Evolutionary conservation across 306 rosid species (phyloP), one percentile per base, ranked within the genome.

Genomic region (Alnus glutinosa): DNA sequence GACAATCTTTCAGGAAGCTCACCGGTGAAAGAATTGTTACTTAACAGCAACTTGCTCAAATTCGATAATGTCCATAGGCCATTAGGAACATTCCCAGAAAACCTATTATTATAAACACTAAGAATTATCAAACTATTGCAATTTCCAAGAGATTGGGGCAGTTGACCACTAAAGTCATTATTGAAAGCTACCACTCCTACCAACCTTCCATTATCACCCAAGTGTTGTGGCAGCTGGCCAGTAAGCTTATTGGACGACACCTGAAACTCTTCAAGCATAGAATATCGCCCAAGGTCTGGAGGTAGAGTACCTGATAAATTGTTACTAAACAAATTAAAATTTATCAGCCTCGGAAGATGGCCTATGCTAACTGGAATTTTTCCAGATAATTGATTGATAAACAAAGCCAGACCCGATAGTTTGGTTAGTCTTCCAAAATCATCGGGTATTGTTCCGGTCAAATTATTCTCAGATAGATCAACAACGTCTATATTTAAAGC

Each of bases 101-200:
- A 73, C 48, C 55, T 74, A 67, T 93, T 93, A 0, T 51, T 71
- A 7, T 30, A 16, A 74, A 91, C 79, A 28, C 36, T 80, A 32
- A 91, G 47, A 0, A 46, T 32, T 1, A 5, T 0, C 69, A 93
- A 70, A 74, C 79, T 78, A 10, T 70, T 74, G 55, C 98, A 93
- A 48, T 75, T 91, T 73, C 90, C 92, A 12, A 93, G 88, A 8
- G 91, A 84, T 63, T 88, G 72, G 9, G 98, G 97, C 69, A 93
- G 71, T 70, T 87, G 87, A 0, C 98, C 94, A 54, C 58, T 83
- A 12, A 93, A 80, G 58, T 76, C 34, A 71, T 93, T 93, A 36
- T 83, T 81, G 61, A 49, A 75, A 47, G 75, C 84, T 49, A 84
- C 68, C 55, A 93, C 5, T 18, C 83, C 85, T 3, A 7, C 3